These are phyloP conservation scores for Harrya chromipes DNA, from an alignment of 768 basidiomycete species.

Conservation along the genomic window DNA sequence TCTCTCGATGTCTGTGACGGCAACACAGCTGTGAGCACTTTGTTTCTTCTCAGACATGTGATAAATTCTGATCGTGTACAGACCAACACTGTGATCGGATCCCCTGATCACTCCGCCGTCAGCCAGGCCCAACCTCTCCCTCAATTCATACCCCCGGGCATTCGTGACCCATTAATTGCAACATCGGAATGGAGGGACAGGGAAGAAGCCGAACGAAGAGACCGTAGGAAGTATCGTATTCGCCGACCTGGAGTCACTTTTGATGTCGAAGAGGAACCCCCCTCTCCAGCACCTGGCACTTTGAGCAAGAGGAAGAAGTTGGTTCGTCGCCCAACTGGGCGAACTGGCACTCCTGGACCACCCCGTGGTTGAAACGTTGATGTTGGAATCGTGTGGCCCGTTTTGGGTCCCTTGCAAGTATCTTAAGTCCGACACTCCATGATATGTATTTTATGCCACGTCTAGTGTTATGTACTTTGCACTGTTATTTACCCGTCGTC, in stretches of 20 bases:
- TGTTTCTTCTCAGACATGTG: not conserved
- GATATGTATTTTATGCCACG: constrained; percentile 31
- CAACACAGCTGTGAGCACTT: constrained; percentile 57
- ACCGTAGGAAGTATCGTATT: constrained; percentile 37
- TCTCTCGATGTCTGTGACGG: constrained; percentile 80
- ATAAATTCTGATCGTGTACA: constrained; percentile 23
- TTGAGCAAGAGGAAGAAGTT: constrained; percentile 24
- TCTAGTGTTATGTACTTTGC: constrained; percentile 26
- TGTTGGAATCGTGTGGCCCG: not conserved
- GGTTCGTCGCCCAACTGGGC: constrained; percentile 30
- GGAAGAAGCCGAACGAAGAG: constrained; percentile 51
- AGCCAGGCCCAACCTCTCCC: constrained; percentile 54
- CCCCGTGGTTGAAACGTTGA: constrained; percentile 22
- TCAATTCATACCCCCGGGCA: constrained; percentile 44
- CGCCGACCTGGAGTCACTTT: constrained; percentile 66
- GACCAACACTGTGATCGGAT: constrained; percentile 72
- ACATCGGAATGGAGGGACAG: constrained; percentile 69
- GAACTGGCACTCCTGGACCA: constrained; percentile 24
- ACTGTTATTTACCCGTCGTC: constrained; percentile 7
- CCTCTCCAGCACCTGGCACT: constrained; percentile 35
- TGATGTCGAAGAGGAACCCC: constrained; percentile 54
- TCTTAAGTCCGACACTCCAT: constrained; percentile 16
- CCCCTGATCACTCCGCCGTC: constrained; percentile 67
- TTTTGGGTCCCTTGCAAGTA: constrained; percentile 15
- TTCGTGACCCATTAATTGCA: constrained; percentile 62